Evolutionary conservation across 2,329 filamentous ascomycete species (phyloP).

Genomic region (Fusarium virguliforme): DNA sequence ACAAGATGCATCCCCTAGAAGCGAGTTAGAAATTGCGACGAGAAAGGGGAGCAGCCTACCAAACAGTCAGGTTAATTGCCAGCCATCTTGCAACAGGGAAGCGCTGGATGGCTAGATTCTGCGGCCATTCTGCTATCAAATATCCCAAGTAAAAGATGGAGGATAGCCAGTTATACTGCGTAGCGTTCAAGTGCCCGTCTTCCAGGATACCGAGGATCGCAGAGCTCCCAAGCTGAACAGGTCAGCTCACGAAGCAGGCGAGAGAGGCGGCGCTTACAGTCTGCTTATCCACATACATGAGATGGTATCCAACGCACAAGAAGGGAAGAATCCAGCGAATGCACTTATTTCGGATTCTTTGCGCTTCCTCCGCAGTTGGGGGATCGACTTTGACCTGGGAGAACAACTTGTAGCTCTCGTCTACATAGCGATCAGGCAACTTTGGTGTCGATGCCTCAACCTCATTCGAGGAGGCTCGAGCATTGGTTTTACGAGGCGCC

Average conservation of each 20-base stretch:
- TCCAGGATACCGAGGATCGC: constrained; percentile 2
- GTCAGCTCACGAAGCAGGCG: neutral
- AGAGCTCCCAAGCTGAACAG: neutral
- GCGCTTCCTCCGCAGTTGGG: neutral
- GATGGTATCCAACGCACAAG: neutral
- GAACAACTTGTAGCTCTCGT: constrained; percentile 14
- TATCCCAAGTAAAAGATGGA: neutral
- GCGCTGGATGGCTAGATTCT: neutral
- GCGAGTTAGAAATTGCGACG: neutral
- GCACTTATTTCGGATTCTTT: constrained; percentile 3
- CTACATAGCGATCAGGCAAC: constrained; percentile 1
- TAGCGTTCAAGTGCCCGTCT: neutral
- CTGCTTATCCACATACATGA: constrained; percentile 14
- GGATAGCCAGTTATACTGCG: neutral
- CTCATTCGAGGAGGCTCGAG: neutral
- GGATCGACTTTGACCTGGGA: constrained; percentile 3
- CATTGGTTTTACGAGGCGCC: neutral
- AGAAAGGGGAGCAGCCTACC: neutral
- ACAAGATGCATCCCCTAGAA: constrained; percentile 3
- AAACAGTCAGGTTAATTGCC: neutral
- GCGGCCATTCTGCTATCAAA: neutral
- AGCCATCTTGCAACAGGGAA: constrained; percentile 7
- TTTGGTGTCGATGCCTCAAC: constrained; percentile 3
- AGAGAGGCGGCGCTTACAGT: neutral
- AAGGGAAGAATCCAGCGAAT: neutral